Conservation (phyloP, 164 flowering plant species). For the Macadamia tetraphylla region DNA sequence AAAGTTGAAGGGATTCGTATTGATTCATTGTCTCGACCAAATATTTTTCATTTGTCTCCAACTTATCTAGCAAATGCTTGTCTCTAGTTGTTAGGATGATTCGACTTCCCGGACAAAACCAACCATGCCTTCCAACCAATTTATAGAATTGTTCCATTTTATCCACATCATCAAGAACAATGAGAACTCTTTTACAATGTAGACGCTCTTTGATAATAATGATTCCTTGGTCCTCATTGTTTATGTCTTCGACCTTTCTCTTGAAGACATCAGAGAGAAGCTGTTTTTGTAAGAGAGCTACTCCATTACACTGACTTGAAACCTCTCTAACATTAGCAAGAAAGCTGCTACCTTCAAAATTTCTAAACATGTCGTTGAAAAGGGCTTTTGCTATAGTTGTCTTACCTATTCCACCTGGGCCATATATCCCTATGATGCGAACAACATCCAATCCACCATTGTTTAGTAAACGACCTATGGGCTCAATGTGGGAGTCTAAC, state of each 20-base stretch:
- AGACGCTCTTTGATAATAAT: neutral
- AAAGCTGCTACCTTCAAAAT: slow-evolving; percentile 10
- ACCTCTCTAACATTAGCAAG: slow-evolving; percentile 8
- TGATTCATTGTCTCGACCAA: too few species aligned
- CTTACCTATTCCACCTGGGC: too few species aligned
- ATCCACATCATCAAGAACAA: slow-evolving; percentile 4
- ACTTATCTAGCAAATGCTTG: too few species aligned
- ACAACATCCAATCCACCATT: neutral
- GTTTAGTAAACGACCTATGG: neutral
- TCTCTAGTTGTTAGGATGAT: too few species aligned
- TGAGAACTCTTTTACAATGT: neutral
- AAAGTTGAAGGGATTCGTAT: too few species aligned
- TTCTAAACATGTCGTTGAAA: neutral
- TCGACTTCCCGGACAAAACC: too few species aligned
- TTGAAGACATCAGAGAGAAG: neutral
- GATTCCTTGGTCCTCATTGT: slow-evolving; percentile 1
- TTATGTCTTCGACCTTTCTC: neutral
- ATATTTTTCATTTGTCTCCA: too few species aligned
- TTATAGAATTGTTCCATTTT: neutral
- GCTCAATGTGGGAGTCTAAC: too few species aligned
- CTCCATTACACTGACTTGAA: neutral
- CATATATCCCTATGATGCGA: neutral
- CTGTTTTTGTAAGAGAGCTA: neutral
- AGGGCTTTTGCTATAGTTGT: too few species aligned
- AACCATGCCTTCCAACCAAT: neutral